Evolutionary conservation across 805 yeast species (phyloP), one percentile per base, ranked within the genome.

Genomic region (Wickerhamiella sergipiensis): DNA sequence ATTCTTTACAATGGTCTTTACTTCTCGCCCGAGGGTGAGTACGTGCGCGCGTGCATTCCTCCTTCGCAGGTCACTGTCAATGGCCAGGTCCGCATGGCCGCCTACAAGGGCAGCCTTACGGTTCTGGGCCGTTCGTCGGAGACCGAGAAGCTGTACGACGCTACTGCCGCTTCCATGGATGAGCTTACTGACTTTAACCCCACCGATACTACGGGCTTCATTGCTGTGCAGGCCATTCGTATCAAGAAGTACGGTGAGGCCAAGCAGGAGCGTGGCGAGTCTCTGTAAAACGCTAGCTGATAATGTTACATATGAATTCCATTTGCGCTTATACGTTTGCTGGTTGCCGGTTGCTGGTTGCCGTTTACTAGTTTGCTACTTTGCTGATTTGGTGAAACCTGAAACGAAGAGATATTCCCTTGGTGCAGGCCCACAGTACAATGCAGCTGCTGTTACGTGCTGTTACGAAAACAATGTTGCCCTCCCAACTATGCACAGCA

Each of bases 91-190:
- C 85, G 97, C 76, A 83, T 89, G 57, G 78, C 88, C 66, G 81
- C 83, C 58, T 92, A 90, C 81, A 92, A 92, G 78, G 98, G 98
- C 61, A 73, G 80, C 56, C 71, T 87, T 59, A 72, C 74, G 52
- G 79, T 90, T 59, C 78, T 89, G 65, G 98, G 98, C 67, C 87
- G 98, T 78, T 88, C 82, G 55, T 87, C 96, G 23, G 83, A 83
- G 57, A 88, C 97, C 55, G 98, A 92, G 75, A 90, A 88, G 74
- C 79, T 92, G 61, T 92, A 92, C 71, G 97, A 92, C 68, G 95
- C 95, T 58, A 87, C 96, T 51, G 97, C 90, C 71, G 89, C 97
- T 15, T 90, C 97, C 12, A 92, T 92, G 98, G 98, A 92, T 71
- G 98, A 92, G 74, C 81, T 92, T 65, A 88, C 97, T 53, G 98